Base-by-base conservation (phyloP, 1,284 basidiomycete genomes). In the Boletus sp. region DNA sequence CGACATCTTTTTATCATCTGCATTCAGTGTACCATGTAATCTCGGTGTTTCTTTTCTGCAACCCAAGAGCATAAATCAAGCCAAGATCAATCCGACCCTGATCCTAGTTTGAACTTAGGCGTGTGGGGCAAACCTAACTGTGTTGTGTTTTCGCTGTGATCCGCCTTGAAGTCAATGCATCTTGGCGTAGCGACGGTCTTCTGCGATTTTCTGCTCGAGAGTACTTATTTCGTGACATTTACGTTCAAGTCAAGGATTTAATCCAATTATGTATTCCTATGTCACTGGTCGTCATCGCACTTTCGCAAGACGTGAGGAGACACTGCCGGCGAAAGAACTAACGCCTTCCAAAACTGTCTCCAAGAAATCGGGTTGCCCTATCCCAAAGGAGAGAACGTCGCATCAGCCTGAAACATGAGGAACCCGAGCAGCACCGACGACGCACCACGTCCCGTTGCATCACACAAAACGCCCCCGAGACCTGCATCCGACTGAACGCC, bases 351-450 rank as follows among this genome's bases (percentile, higher is more conserved):
- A 33, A 88, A 68, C 62, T 78, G 73, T 41, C 84, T 70, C 85
- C 85, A 88, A 29, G 81, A 84, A 40, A 88, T 80, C 22, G 85
- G 85, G 58, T 78, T 85, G 1, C 85, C 85, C 83, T 86, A 38
- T 30, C 42, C 8, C 19, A 1, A 26, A 22, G 37, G 37, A 27
- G 19, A 3, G 22, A 16, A 26, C 29, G 32, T 42, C 36, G 8
- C 36, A 30, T 54, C 44, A 52, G 50, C 20, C 14, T 27, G 12
- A 46, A n/a, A 23, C 12, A 10, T n/a, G n/a, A 13, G 5, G 36
- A 33, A 1, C 5, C 14, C 32, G 8, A 37, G 22, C 16, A 14
- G n/a, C n/a, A n/a, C 44, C 1, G 41, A 47, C 2, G 33, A 69
- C 76, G 20, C 52, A 82, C 82, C 67, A 75, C 72, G 57, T 86